phyloP scores from a whole-genome alignment of 2,329 filamentous ascomycete genomes.

The Hyphodiscus sp. region DNA sequence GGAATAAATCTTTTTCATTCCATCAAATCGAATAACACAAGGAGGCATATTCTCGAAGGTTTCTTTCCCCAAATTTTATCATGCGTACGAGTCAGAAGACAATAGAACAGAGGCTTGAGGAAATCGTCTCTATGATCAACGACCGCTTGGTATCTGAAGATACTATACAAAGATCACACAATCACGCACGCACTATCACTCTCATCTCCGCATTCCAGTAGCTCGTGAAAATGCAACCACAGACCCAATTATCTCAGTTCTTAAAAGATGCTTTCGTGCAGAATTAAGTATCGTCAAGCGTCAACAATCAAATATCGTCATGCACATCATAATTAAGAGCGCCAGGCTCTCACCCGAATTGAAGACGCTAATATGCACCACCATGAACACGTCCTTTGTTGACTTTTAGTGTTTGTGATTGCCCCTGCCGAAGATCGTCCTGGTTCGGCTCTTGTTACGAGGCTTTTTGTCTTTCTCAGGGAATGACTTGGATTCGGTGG shows the following conservation, averaged over 20 bases:
- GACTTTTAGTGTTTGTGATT: conserved; percentile 10
- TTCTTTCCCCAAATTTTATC: too few species aligned
- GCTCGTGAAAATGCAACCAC: background rate
- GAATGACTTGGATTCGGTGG: conserved; percentile 27
- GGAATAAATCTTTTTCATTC: too few species aligned
- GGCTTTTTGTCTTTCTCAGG: conserved; percentile 5
- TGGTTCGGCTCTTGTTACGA: conserved; percentile 66
- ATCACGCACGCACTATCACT: background rate
- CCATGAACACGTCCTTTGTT: background rate
- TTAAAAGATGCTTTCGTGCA: background rate
- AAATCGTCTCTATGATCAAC: background rate
- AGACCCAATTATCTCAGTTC: background rate
- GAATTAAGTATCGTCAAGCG: too few species aligned
- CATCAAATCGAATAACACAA: too few species aligned
- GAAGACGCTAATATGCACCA: background rate
- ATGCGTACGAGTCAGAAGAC: too few species aligned
- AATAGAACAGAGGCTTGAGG: too few species aligned
- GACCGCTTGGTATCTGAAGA: background rate
- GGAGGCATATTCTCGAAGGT: too few species aligned
- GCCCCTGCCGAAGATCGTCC: conserved; percentile 60
- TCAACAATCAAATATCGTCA: background rate
- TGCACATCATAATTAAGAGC: background rate
- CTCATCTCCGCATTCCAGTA: background rate
- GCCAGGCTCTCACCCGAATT: background rate
- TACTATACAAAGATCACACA: background rate